phyloP scores from a whole-genome alignment of 2,329 filamentous ascomycete species.

The Trichoderma koningiopsis region DNA sequence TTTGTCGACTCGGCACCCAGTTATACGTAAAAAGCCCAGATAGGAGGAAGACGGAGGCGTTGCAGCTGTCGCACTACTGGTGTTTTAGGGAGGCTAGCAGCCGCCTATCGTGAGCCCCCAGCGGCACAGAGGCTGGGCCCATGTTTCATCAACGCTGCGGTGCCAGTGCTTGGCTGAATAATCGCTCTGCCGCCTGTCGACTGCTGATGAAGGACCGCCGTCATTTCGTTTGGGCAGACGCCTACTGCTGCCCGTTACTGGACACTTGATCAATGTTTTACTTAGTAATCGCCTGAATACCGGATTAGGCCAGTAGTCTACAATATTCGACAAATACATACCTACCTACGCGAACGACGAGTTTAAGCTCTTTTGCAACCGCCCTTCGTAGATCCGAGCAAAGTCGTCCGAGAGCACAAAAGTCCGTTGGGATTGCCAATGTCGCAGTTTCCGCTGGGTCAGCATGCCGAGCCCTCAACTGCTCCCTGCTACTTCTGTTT shows the following conservation, averaged over 20 bases:
- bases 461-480: background rate
- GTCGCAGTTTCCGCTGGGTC: background rate
- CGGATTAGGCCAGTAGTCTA: background rate
- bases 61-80: constrained; percentile 15
- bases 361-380: background rate
- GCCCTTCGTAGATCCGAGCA: background rate
- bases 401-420: background rate
- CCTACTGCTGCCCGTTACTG: background rate
- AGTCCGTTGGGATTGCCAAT: background rate
- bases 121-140: background rate
- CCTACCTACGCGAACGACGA: background rate
- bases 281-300: background rate
- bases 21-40: background rate
- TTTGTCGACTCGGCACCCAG: background rate
- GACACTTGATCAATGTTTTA: background rate
- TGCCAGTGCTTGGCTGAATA: constrained; percentile 3
- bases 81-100: constrained; percentile 5
- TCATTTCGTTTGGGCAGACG: constrained; percentile 15
- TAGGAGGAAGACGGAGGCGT: constrained; percentile 8
- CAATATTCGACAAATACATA: background rate
- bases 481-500: background rate
- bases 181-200: constrained; percentile 10
- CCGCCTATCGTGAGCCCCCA: constrained; percentile 11
- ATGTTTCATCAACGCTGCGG: constrained; percentile 6
- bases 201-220: constrained; percentile 18